phyloP scores from a whole-genome alignment of 192 early-diverging fungal species.

The Chytriomyces sp. region DNA sequence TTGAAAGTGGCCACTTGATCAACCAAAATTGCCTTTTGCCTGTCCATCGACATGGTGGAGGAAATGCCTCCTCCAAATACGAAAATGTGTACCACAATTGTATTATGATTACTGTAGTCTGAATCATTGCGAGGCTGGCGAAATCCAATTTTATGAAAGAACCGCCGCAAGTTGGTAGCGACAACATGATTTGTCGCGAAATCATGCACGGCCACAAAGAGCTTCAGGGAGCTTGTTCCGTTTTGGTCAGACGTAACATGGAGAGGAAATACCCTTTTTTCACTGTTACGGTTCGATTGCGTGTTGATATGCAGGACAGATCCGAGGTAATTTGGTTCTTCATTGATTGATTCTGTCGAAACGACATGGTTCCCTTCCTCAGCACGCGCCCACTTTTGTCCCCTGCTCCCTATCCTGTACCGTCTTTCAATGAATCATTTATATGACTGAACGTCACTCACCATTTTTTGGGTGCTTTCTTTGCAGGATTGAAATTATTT shows the following conservation, averaged over 20 bases:
- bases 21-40: background rate
- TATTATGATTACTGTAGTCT: background rate
- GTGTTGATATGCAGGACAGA: no score
- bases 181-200: background rate
- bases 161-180: background rate
- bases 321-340: no score
- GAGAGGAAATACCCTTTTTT: background rate
- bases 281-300: background rate
- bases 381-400: background rate
- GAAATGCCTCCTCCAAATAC: constrained; percentile 15
- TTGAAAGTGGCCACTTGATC: constrained; percentile 1
- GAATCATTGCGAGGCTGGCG: background rate
- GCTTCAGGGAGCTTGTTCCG: background rate
- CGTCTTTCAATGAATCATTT: background rate
- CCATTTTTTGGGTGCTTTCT: constrained; percentile 14
- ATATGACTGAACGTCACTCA: background rate
- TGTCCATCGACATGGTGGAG: background rate
- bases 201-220: constrained; percentile 1
- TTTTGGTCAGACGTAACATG: background rate
- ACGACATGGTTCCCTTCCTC: background rate
- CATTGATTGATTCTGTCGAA: no score
- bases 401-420: background rate
- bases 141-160: background rate
- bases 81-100: constrained; percentile 11
- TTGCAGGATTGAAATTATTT: constrained; percentile 2